Percentiles rank a stretch among this genome's conserved stretches.
Conservation (phyloP, 2,329 filamentous ascomycete genomes). For the Pseudocercospora crystallina region DNA sequence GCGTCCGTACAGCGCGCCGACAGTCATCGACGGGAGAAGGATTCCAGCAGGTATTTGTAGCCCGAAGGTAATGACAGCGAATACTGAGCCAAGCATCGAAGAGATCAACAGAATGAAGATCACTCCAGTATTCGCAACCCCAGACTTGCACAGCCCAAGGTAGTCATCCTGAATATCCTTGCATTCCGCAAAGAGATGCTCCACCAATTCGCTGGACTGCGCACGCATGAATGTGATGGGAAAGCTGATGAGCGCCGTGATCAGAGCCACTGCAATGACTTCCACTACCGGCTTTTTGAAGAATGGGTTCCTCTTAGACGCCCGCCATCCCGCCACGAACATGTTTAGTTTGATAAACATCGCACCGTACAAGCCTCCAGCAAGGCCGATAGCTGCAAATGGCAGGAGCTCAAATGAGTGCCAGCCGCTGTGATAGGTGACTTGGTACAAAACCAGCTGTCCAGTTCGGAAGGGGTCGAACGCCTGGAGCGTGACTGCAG, state of each 20-base stretch:
- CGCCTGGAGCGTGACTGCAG: conserved; percentile 86
- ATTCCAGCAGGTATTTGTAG: conserved; percentile 93
- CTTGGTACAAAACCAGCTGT: conserved; percentile 93
- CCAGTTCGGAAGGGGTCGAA: conserved; percentile 93
- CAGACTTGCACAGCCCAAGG: conserved; percentile 86
- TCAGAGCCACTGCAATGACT: conserved; percentile 72
- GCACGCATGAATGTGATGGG: conserved; percentile 96
- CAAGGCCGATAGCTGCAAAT: conserved; percentile 79
- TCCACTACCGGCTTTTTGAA: conserved; percentile 71
- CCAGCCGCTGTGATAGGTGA: conserved; percentile 88
- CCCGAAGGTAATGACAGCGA: conserved; percentile 87
- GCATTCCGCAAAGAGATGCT: conserved; percentile 89
- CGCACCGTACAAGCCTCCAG: conserved; percentile 91
- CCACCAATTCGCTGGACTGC: conserved; percentile 87
- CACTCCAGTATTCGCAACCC: conserved; percentile 76
- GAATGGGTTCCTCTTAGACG: conserved; percentile 60
- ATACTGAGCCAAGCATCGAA: conserved; percentile 76
- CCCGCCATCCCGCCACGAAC: conserved; percentile 77
- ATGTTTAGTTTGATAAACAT: conserved; percentile 96
- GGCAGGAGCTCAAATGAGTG: conserved; percentile 91
- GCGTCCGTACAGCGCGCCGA: conserved; percentile 86
- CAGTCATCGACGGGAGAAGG: conserved; percentile 92
- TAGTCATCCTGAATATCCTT: conserved; percentile 77
- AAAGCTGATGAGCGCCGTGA: conserved; percentile 89
- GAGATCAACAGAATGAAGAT: conserved; percentile 81